Evolutionary conservation across 345 rosid genomes (phyloP), one percentile per base, ranked within the genome.

Genomic region (Euclidium syriacum): DNA sequence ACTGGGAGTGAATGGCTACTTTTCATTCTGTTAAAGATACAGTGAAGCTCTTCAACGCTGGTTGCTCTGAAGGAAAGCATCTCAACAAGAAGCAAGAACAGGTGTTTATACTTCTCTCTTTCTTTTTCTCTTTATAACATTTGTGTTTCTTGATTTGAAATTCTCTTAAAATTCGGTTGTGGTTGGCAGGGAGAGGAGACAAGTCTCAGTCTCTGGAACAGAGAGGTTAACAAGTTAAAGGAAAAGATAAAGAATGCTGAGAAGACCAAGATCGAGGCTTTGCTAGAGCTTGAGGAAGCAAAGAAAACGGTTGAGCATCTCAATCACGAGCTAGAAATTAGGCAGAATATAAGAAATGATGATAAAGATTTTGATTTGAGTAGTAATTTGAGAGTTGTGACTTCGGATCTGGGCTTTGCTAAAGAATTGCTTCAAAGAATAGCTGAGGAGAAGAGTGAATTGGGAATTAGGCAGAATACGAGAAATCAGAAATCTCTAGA

Each of bases 1-100:
- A 33, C 33, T 42, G 15, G 60, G 10, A 58, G 39, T 23, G 54
- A 39, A 90, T 91, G 96, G 90, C 75, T 47, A 83, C 81, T 16
- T 86, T 92, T 79, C 87, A 87, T 57, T 89, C 95, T 29, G 98
- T 92, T 56, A 87, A 82, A 78, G 95, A 92, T 83, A 96, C 98
- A 1, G 96, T 92, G 36, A 75, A 75, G 20, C 87, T 83, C 39
- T 92, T 92, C 10, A 87, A 91, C 24, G 83, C 83, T 77, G 95
- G 92, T 56, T 76, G 94, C 59, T 79, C 86, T 4, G 84, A 89
- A 53, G 89, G 80, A 72, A 80, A 70, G 38, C 78, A 82, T 63
- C 73, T 78, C 46, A 73, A 73, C 71, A 75, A 60, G 79, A 82
- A 78, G 76, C 41, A 75, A 40, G 83, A 73, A 67, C 65, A 90